Percentiles rank a stretch among this genome's conserved stretches.
Conservation (phyloP, 345 rosid species). For the Acer saccharum region DNA sequence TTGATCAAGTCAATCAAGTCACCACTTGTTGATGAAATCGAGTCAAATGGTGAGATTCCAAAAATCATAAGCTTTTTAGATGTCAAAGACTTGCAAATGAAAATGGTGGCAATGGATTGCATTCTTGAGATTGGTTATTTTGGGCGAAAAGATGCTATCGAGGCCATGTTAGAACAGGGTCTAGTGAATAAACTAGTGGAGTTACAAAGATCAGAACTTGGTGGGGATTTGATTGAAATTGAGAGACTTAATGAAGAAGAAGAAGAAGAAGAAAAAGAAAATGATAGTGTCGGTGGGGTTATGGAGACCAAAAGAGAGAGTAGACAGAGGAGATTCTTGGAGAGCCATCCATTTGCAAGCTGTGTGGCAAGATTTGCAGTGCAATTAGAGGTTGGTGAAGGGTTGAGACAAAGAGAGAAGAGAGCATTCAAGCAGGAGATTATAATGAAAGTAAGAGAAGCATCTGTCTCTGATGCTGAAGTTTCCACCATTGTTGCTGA, state of each 20-base stretch:
- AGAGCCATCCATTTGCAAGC: conserved; percentile 63
- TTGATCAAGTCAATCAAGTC: conserved; percentile 58
- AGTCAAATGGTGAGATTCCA: conserved; percentile 48
- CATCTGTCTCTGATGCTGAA: conserved; percentile 52
- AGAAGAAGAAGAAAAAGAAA: background rate
- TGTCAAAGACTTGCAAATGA: conserved; percentile 42
- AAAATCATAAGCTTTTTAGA: conserved; percentile 45
- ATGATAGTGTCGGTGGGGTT: background rate
- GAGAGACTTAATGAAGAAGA: conserved; percentile 28
- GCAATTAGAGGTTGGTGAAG: conserved; percentile 77
- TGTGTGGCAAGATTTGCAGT: conserved; percentile 73
- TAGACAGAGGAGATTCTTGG: conserved; percentile 34
- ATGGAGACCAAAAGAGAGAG: conserved; percentile 21
- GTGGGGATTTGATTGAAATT: conserved; percentile 61
- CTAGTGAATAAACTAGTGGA: conserved; percentile 50
- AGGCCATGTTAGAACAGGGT: conserved; percentile 50
- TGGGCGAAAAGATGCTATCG: conserved; percentile 67
- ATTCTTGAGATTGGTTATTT: conserved; percentile 65
- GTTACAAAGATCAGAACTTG: conserved; percentile 59
- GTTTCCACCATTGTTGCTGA: conserved; percentile 70
- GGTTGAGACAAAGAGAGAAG: conserved; percentile 68
- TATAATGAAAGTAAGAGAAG: conserved; percentile 49
- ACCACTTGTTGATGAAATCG: conserved; percentile 61
- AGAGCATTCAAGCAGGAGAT: conserved; percentile 63
- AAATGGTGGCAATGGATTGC: conserved; percentile 49